phyloP scores from a whole-genome alignment of 257 asterid genomes.

The Cordia subcordata region DNA sequence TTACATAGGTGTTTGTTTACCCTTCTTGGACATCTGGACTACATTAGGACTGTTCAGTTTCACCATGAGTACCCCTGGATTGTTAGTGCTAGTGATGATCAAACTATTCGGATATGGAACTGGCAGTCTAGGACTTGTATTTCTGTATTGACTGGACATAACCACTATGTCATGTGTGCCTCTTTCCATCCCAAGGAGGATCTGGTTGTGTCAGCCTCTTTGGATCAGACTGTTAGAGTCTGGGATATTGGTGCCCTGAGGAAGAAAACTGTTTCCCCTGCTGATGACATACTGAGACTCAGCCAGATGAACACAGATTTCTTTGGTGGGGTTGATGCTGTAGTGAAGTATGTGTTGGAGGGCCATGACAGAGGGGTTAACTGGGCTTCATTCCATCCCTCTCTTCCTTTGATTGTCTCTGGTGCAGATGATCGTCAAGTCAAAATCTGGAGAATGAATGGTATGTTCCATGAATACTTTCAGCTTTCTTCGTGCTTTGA shows the following conservation, averaged over 20 bases:
- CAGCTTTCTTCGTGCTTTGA: not conserved
- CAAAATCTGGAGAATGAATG: constrained; percentile 83
- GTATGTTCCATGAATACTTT: constrained; percentile 28
- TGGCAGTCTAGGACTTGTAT: constrained; percentile 88
- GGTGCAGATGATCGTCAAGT: constrained; percentile 90
- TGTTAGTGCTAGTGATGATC: constrained; percentile 90
- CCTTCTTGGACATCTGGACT: constrained; percentile 86
- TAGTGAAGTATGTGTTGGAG: constrained; percentile 78
- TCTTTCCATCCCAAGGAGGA: constrained; percentile 81
- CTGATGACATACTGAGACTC: constrained; percentile 64
- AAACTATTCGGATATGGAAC: constrained; percentile 86
- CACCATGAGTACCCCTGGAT: constrained; percentile 89
- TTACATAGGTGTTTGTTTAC: constrained; percentile 76
- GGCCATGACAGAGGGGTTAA: constrained; percentile 86
- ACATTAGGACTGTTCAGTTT: constrained; percentile 75
- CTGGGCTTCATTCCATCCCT: constrained; percentile 90
- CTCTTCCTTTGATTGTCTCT: constrained; percentile 75
- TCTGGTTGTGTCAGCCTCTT: constrained; percentile 76
- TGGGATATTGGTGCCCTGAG: constrained; percentile 82
- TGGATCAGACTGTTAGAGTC: constrained; percentile 85
- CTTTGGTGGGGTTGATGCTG: constrained; percentile 87
- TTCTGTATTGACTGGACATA: constrained; percentile 81
- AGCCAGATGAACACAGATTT: constrained; percentile 77
- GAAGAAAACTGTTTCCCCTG: constrained; percentile 77
- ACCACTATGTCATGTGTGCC: constrained; percentile 84